Base-by-base conservation (phyloP, 345 rosid genomes). In the Linum usitatissimum region DNA sequence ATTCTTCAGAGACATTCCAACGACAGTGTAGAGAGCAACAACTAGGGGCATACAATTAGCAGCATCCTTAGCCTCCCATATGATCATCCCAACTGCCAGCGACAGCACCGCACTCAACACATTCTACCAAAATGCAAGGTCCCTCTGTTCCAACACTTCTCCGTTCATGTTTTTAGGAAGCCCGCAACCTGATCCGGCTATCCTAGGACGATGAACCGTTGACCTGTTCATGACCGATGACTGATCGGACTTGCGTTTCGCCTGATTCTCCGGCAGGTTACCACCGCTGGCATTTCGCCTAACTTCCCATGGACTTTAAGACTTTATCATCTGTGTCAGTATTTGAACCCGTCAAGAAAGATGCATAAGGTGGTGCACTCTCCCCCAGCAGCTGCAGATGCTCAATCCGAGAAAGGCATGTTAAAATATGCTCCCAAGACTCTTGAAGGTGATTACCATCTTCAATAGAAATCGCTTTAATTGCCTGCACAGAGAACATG, bases 391-490 rank as follows among this genome's bases (percentile, higher is more conserved):
- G 78, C 72, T 86, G 98, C 73, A 92, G 83, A 78, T 89, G 96
- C 76, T 92, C 98, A 70, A 89, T 85, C 73, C 96, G 84, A 64
- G 98, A 92, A 65, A 92, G 96, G 76, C 98, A 92, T 53, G 87
- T 92, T 72, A 92, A 69, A 64, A 89, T 86, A 75, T 92, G 98
- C 79, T 89, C 96, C 96, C 95, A 92, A 42, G 96, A 86, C 72
- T 89, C 98, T 60, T 89, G 95, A 67, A 89, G 91, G 79, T 84
- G 70, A 77, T 92, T 80, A 71, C 98, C 97, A 85, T 92, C 97
- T 73, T 92, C 97, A 70, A 89, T 81, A 49, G 97, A 97, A 63
- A 92, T 87, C 62, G 88, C 70, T 76, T 89, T 89, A 64, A 89
- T 89, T 59, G 93, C 90, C 98, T 89, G 91, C 69, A 70, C 9